Evolutionary conservation across 2,329 filamentous ascomycete species (phyloP), one percentile per base, ranked within the genome.

Genomic region (Pestalotiopsis sp.): DNA sequence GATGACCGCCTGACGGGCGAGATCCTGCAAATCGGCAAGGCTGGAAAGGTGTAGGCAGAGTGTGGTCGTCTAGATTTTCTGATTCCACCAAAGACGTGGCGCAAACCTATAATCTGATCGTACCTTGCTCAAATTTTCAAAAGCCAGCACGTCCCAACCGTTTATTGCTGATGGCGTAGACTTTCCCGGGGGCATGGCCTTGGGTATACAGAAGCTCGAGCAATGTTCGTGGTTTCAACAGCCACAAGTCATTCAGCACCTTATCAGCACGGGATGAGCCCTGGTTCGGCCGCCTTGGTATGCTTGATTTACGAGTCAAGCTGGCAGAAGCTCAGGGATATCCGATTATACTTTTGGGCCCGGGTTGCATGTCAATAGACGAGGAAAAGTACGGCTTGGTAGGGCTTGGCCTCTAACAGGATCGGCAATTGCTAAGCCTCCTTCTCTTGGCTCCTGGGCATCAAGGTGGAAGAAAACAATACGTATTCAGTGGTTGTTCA

Each of bases 11-110:
- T 81, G 70, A 89, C 86, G 11, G 88, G 88, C 5, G 92, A 97
- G 82, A 97, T 97, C 74, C 90, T 98, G 72, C 96, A 99, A 81
- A 86, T 97, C 71, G 96, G 96, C 14, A 87, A 90, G 72, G 94
- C 96, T 64, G 94, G 91, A 41, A 85, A 87, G 68, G 84, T 83
- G 67, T 87, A 76, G 69, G 7, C 38, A 25, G 55, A 20, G 36
- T 41, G 25, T 55, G 23, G 23, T 14, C 23, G 57, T 36, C 57
- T 27, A 27, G 23, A 59, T 27, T 27, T 13, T 9, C 9, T 36
- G 7, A 27, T 23, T 14, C 57, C 25, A 20, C 17, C 41, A 39
- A 31, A 62, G 14, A 3, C 14, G 57, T 9, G 17, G 57, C 57
- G 23, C 25, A 59, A 27, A 41, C 17, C 31, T 62, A 38, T 39